Conservation (phyloP, 2,329 filamentous ascomycete species). For the Pyricularia grisea region DNA sequence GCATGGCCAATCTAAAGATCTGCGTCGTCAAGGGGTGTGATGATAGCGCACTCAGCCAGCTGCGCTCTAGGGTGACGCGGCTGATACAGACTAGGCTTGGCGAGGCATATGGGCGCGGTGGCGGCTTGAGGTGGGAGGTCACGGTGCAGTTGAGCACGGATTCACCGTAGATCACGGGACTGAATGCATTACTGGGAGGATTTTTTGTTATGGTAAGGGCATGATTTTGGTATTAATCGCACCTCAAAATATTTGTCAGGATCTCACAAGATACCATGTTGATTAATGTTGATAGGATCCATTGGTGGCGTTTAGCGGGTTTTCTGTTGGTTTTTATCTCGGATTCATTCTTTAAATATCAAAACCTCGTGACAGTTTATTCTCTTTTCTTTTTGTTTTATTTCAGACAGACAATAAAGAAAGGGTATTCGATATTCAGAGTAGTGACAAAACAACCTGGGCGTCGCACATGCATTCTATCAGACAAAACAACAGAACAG, state of each 20-base stretch:
- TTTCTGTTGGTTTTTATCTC: not conserved
- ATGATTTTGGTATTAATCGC: not conserved
- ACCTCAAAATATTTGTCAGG: not conserved
- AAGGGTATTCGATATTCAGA: not conserved
- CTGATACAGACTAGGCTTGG: conserved; percentile 79
- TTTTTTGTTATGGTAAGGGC: not conserved
- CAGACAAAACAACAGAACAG: not conserved
- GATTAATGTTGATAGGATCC: not conserved
- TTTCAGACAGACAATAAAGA: not conserved
- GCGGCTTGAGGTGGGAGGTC: conserved; percentile 83
- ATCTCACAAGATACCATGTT: not conserved
- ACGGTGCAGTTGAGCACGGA: conserved; percentile 64
- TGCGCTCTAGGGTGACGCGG: conserved; percentile 67
- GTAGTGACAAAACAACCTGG: not conserved
- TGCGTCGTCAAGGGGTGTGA: conserved; percentile 55
- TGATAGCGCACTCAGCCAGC: conserved; percentile 60
- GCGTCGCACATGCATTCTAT: not conserved
- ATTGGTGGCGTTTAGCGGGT: conserved; percentile 1
- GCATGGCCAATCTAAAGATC: conserved; percentile 89
- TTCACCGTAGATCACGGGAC: not conserved
- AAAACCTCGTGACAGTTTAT: not conserved
- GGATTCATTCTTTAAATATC: not conserved
- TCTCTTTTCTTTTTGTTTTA: not conserved
- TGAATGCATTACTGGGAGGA: not conserved
- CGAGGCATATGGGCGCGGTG: conserved; percentile 74